Evolutionary conservation across 176 grass and related monocot species (phyloP), one percentile per base, ranked within the genome.

Genomic region (Coix lacrymajobi): DNA sequence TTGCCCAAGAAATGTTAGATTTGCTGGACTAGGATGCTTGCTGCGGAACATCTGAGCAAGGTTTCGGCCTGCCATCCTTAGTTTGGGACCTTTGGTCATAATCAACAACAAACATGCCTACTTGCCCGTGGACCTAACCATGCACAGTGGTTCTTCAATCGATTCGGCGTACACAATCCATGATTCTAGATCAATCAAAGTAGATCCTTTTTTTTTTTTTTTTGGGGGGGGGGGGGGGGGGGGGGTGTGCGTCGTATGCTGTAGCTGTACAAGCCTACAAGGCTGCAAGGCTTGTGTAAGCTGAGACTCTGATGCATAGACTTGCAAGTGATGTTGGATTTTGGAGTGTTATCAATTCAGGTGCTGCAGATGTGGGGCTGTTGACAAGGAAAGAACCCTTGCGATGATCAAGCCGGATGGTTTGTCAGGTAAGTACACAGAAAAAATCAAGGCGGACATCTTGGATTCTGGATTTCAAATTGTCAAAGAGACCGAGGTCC

Each of bases 331-430:
- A 28, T 71, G 31, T 52, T 17, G 73, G 40, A 11, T 12, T 30
- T 36, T 49, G 9, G 58, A 66, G 4, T 66, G 66, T 58, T 24
- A 72, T 74, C 41, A 67, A 75, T 85, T 71, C 80, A 92, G 95
- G 84, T 90, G 26, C 90, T 49, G 81, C 40, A 84, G 52, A 15
- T 90, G 71, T 74, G 87, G 48, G 11, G 76, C 82, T 66, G 54
- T 79, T 4, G 71, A 82, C 60, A 80, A 2, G 51, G 90, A 98
- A 87, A 91, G 81, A 82, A 97, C 92, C 1, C 83, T 97, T 58
- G 92, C 90, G 7, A 92, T 97, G 81, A 92, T 97, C 78, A 97
- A 94, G 66, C 92, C 92, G 22, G 95, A 97, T 81, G 95, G 95
- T 64, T 78, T 97, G 20, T 66, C 71, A 6, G 90, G 90, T 32